Conservation (phyloP, 1,284 basidiomycete genomes). For the Malassezia brasiliensis region DNA sequence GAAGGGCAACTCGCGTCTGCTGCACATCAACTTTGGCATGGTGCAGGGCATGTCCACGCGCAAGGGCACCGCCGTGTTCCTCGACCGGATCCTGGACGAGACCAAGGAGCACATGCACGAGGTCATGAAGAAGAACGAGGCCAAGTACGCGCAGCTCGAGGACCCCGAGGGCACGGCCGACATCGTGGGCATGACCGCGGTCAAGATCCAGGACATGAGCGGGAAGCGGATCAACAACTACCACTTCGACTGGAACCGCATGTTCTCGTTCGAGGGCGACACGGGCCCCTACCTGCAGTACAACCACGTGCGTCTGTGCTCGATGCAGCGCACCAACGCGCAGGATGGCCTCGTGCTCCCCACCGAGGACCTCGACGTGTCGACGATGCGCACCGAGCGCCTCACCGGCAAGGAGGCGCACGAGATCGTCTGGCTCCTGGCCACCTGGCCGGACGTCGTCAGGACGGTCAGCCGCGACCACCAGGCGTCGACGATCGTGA, state of each 20-base stretch:
- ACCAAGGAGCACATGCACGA: constrained; percentile 87
- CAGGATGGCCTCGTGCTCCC: constrained; percentile 63
- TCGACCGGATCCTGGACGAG: constrained; percentile 86
- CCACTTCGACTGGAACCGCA: constrained; percentile 84
- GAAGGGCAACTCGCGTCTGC: constrained; percentile 54
- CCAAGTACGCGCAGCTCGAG: constrained; percentile 79
- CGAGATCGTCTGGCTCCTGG: constrained; percentile 76
- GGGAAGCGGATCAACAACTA: constrained; percentile 97
- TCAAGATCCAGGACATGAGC: constrained; percentile 98
- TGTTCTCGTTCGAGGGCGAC: constrained; percentile 93
- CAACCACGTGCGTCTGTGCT: constrained; percentile 85
- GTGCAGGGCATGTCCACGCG: constrained; percentile 97
- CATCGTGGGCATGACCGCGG: constrained; percentile 86
- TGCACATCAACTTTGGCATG: constrained; percentile 84
- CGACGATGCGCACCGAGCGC: constrained; percentile 60
- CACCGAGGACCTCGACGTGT: constrained; percentile 55
- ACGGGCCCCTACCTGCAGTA: constrained; percentile 64
- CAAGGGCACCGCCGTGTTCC: constrained; percentile 89
- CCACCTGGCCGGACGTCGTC: constrained; percentile 82
- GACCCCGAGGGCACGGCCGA: constrained; percentile 72
- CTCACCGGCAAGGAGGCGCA: constrained; percentile 66
- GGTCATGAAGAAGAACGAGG: constrained; percentile 89
- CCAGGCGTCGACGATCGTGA: constrained; percentile 81
- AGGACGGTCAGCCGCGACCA: constrained; percentile 70
- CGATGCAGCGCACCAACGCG: constrained; percentile 79